A percentile compares a stretch with the other conserved stretches of the same genome.
Conservation (phyloP, 2,329 filamentous ascomycete species). For the Hymenoscyphus infarciens region DNA sequence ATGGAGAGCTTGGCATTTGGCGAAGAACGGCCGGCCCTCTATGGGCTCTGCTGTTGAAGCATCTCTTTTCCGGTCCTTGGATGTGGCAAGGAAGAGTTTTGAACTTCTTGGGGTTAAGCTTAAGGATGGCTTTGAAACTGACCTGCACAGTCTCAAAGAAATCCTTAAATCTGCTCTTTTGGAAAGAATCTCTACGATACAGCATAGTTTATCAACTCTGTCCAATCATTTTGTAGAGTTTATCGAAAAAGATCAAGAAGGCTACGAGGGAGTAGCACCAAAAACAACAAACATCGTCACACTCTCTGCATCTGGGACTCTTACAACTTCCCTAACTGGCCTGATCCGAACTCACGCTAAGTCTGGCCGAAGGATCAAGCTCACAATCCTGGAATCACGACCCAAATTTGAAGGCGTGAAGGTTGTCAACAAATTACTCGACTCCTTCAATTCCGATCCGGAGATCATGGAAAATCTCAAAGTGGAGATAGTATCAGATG, state of each 20-base stretch:
- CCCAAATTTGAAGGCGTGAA: slow-evolving; percentile 63
- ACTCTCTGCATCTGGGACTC: slow-evolving; percentile 60
- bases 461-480: slow-evolving; percentile 22
- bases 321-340: slow-evolving; percentile 44
- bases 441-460: slow-evolving; percentile 26
- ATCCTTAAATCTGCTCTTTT: slow-evolving; percentile 25
- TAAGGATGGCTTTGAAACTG: neutral
- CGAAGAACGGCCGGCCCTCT: slow-evolving; percentile 62
- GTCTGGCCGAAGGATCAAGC: slow-evolving; percentile 43
- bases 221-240: slow-evolving; percentile 13
- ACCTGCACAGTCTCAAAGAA: neutral
- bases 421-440: slow-evolving; percentile 44
- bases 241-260: slow-evolving; percentile 13
- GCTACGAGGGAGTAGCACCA: slow-evolving; percentile 2
- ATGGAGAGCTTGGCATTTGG: slow-evolving; percentile 59
- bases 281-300: slow-evolving; percentile 47
- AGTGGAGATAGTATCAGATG: slow-evolving; percentile 50
- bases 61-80: slow-evolving; percentile 46
- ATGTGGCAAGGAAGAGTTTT: slow-evolving; percentile 11
- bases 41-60: slow-evolving; percentile 60
- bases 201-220: slow-evolving; percentile 12
- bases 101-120: neutral
- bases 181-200: slow-evolving; percentile 18
- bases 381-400: slow-evolving; percentile 63
- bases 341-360: slow-evolving; percentile 38